Evolutionary conservation across 179 eudicot genomes (phyloP).

Genomic region (Beta corolliflora): DNA sequence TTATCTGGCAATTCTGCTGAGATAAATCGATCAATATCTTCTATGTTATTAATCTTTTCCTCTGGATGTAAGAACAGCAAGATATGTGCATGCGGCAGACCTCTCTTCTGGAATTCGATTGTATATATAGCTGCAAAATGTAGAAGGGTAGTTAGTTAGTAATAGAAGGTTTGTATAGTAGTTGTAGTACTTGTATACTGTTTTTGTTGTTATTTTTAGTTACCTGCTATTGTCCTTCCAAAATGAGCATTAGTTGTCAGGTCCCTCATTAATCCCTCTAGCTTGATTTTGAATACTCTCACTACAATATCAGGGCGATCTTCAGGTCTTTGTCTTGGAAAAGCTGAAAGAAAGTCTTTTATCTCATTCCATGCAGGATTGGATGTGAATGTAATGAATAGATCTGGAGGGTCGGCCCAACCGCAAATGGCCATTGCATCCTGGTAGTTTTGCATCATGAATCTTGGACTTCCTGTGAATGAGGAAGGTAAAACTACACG

Average conservation of each 20-base stretch:
- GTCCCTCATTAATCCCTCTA: constrained; percentile 21
- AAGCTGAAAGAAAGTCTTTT: neutral
- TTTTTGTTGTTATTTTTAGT: neutral
- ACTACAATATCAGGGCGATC: constrained; percentile 31
- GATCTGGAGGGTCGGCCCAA: constrained; percentile 20
- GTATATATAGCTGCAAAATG: constrained; percentile 20
- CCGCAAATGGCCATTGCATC: constrained; percentile 36
- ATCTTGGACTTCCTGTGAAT: constrained; percentile 28
- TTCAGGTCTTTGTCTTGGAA: neutral
- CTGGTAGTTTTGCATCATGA: constrained; percentile 33
- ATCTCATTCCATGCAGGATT: constrained; percentile 37
- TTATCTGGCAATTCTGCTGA: constrained; percentile 5
- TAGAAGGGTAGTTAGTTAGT: neutral
- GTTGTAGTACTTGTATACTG: too few species aligned
- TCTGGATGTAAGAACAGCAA: neutral
- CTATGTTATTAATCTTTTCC: neutral
- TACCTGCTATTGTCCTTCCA: constrained; percentile 24
- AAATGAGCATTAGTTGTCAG: neutral
- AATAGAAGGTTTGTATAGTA: too few species aligned
- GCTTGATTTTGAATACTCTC: constrained; percentile 29
- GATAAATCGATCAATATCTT: neutral
- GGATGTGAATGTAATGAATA: constrained; percentile 37
- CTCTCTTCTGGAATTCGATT: constrained; percentile 35
- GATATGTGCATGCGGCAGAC: constrained; percentile 32
- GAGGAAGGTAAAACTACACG: constrained; percentile 25